Base-by-base conservation (phyloP, 352 stramenopile genomes). In the Globisporangium orthogonon region DNA sequence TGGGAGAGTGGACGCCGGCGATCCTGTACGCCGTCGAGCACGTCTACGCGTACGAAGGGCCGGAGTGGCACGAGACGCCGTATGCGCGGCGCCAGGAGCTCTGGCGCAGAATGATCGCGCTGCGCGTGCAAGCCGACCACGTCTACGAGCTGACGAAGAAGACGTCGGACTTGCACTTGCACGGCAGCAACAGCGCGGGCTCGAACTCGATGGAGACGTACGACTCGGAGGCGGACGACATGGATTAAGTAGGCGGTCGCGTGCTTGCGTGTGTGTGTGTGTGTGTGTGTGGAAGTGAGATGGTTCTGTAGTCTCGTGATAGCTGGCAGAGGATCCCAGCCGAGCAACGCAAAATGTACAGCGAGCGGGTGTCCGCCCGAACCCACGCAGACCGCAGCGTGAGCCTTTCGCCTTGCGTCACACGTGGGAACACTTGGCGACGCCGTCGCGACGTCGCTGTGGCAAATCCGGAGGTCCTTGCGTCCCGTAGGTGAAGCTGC, bases 91-190 rank as follows among this genome's bases (percentile, higher is more conserved):
- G 58, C 4, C 65, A 69, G 18, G 62, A 78, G 35, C 46, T 87
- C 17, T 71, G 77, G 56, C 58, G 70, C 44, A 78, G 67, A 54
- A 87, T 87, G 76, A 65, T 67, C 30, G 67, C 78, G 54, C 61
- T 87, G 18, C 71, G 78, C n/a, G 61, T 71, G 35, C 72, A 71
- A 13, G 76, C 76, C 0, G 76, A 87, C 54, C 74, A 69, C 11
- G 75, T 77, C 14, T 87, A 85, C 52, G 67, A 78, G 48, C 62
- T 83, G 46, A 82, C 77, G 33, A 79, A 76, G 50, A 67, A 80
- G 47, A 79, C 45, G 14, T 54, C 54, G 46, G 35, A 40, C 9
- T 23, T 54, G 35, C 54, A 60, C 18, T 18, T 60, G 46, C 37
- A 35, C 1, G 23, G n/a, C n/a, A n/a, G 23, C 6, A 15, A 7